Conservation (phyloP, 148 eudicot species). For the Camellia granthamiana region DNA sequence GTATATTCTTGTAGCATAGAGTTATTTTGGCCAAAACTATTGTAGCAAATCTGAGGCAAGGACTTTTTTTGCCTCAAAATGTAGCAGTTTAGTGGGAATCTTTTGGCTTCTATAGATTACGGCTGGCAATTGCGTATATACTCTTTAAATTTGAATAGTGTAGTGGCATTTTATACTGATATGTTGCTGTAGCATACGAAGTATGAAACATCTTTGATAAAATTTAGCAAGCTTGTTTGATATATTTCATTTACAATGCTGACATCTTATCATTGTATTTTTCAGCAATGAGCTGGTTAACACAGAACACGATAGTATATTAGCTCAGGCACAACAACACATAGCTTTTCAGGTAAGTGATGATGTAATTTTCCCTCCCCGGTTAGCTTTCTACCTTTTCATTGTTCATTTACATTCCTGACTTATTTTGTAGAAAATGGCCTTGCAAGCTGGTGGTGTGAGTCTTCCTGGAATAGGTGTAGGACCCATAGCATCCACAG, state of each 20-base stretch:
- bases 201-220: neutral
- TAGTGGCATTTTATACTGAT: neutral
- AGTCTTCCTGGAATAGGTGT: constrained; percentile 35
- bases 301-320: constrained; percentile 64
- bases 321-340: constrained; percentile 88
- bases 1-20: no score
- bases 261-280: constrained; percentile 10
- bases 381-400: neutral
- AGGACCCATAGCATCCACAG: constrained; percentile 27
- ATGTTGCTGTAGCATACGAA: neutral
- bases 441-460: constrained; percentile 52
- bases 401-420: neutral
- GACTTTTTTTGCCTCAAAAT: neutral
- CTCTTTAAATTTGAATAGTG: neutral
- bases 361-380: neutral
- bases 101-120: neutral
- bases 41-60: neutral
- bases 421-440: constrained; percentile 48
- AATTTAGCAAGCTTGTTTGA: neutral
- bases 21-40: no score
- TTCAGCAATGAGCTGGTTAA: constrained; percentile 66
- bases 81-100: neutral
- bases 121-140: no score
- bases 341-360: constrained; percentile 72
- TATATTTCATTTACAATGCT: neutral